Percentiles rank a stretch among this genome's conserved stretches.
Evolutionary conservation across 352 stramenopile species (phyloP).

Genomic region (Poterioochromonas sp.): DNA sequence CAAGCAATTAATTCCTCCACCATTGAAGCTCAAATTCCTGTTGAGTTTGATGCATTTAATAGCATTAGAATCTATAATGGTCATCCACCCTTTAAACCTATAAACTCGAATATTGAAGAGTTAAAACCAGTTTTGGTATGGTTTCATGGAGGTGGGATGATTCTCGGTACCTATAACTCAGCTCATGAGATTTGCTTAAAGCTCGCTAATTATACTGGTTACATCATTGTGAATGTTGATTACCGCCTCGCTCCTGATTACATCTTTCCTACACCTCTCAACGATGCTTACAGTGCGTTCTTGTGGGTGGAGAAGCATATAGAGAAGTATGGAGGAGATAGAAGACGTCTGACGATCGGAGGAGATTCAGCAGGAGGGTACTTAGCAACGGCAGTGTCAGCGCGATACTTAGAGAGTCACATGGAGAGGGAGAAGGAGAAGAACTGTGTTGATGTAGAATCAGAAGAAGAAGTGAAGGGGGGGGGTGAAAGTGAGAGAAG

Average conservation of each 20-base stretch:
- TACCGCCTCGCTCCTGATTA: neutral
- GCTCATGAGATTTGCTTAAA: neutral
- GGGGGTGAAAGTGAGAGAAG: no score
- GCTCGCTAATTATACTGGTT: neutral
- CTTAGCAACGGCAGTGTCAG: neutral
- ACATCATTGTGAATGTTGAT: neutral
- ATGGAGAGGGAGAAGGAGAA: no score
- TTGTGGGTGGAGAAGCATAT: neutral
- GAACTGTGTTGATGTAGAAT: no score
- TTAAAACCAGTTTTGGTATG: conserved; percentile 17
- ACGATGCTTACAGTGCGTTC: neutral
- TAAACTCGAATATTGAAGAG: no score
- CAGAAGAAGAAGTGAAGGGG: no score
- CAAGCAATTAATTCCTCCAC: no score
- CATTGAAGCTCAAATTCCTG: no score
- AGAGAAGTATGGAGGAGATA: neutral
- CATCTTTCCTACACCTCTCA: neutral
- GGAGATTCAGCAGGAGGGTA: neutral
- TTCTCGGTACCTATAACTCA: neutral
- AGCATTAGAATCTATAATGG: no score
- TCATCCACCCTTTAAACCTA: no score
- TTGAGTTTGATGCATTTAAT: no score
- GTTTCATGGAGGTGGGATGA: conserved; percentile 13
- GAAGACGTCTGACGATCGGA: neutral
- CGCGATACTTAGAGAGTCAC: neutral